These are phyloP conservation scores for Cryphonectria naterciae DNA, from an alignment of 2,329 filamentous ascomycete genomes.

Conservation along the genomic window DNA sequence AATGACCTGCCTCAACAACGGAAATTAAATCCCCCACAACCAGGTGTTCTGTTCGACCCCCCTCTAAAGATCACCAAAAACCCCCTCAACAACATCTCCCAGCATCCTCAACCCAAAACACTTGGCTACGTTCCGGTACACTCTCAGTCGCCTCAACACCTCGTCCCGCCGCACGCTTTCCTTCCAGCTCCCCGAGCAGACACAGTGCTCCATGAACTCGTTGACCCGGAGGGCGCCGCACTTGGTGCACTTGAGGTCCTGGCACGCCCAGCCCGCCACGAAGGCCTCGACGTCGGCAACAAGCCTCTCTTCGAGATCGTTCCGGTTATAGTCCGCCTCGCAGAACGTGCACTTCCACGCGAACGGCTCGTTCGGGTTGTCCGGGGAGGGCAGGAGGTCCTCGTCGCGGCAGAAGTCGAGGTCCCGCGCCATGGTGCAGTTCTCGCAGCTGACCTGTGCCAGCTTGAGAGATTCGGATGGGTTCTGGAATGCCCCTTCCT, in stretches of 20 bases:
- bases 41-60: no score
- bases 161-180: conserved; percentile 71
- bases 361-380: conserved; percentile 30
- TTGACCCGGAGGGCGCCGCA: conserved; percentile 79
- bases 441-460: conserved; percentile 79
- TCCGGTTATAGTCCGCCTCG: conserved; percentile 72
- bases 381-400: conserved; percentile 64
- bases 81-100: conserved; percentile 70
- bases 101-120: conserved; percentile 86
- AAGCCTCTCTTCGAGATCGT: conserved; percentile 82
- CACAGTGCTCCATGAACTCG: conserved; percentile 96
- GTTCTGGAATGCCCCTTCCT: conserved; percentile 85
- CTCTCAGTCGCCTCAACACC: conserved; percentile 65
- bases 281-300: conserved; percentile 76
- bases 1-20: not conserved
- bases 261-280: conserved; percentile 80
- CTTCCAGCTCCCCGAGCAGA: conserved; percentile 85
- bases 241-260: conserved; percentile 81
- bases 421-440: conserved; percentile 87
- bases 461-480: conserved; percentile 77
- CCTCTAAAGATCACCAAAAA: conserved; percentile 52
- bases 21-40: not conserved
- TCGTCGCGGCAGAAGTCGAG: conserved; percentile 92
- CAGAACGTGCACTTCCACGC: conserved; percentile 80
- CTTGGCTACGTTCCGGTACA: conserved; percentile 74